phyloP scores from a whole-genome alignment of 2,329 filamentous ascomycete genomes.

The Fusarium praegraminearum region DNA sequence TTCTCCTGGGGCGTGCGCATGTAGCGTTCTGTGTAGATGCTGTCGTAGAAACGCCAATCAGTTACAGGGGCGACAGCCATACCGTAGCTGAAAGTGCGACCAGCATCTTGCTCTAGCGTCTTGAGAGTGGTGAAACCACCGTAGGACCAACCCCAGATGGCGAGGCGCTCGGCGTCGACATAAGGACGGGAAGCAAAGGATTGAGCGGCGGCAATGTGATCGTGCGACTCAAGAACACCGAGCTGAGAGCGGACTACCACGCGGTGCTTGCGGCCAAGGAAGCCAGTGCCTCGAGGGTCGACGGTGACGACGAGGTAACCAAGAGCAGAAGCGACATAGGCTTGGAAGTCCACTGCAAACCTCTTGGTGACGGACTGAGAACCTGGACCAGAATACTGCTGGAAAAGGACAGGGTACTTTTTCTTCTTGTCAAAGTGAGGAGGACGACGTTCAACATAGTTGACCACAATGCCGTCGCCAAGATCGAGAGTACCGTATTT shows the following conservation, averaged over 20 bases:
- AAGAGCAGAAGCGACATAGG: slow-evolving; percentile 84
- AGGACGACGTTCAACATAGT: slow-evolving; percentile 85
- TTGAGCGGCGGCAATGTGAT: slow-evolving; percentile 92
- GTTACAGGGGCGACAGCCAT: slow-evolving; percentile 99
- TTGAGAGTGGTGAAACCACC: slow-evolving; percentile 96
- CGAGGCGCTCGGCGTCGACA: slow-evolving; percentile 83
- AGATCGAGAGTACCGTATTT: slow-evolving; percentile 88
- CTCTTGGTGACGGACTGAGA: slow-evolving; percentile 86
- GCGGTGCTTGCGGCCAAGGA: slow-evolving; percentile 84
- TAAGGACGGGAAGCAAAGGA: slow-evolving; percentile 85
- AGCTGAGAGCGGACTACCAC: slow-evolving; percentile 86
- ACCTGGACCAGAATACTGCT: slow-evolving; percentile 93
- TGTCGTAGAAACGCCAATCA: slow-evolving; percentile 96
- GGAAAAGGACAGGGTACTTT: slow-evolving; percentile 94
- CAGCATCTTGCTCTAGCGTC: slow-evolving; percentile 90
- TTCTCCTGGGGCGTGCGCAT: slow-evolving; percentile 96
- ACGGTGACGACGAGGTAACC: slow-evolving; percentile 96
- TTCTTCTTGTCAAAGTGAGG: slow-evolving; percentile 87
- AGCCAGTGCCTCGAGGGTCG: slow-evolving; percentile 93
- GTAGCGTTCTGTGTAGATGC: slow-evolving; percentile 94
- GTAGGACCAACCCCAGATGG: slow-evolving; percentile 99
- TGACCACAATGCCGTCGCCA: slow-evolving; percentile 75
- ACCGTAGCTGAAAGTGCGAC: slow-evolving; percentile 91
- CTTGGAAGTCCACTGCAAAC: slow-evolving; percentile 89
- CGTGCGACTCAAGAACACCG: slow-evolving; percentile 84